Evolutionary conservation across 306 rosid species (phyloP).

Genomic region (Prosopis cineraria): DNA sequence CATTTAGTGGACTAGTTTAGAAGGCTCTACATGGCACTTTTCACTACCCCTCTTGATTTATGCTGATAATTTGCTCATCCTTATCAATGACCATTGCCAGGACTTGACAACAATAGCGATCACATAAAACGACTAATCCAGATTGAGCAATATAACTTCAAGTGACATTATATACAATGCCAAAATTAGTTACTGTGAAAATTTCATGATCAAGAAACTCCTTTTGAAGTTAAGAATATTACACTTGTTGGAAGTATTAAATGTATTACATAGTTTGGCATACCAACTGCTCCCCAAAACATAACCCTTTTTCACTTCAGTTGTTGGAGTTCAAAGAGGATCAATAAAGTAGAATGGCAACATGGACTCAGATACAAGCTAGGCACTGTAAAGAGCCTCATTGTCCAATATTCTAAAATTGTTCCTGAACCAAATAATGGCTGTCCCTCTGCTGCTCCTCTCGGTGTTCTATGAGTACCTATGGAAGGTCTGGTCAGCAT

Average conservation of each 20-base stretch:
- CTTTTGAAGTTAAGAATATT: neutral
- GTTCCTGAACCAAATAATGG: slow-evolving; percentile 92
- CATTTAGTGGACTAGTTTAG: slow-evolving; percentile 3
- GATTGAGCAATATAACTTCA: neutral
- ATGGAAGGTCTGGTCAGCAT: slow-evolving; percentile 49
- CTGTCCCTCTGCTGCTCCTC: slow-evolving; percentile 65
- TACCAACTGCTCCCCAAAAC: too few species aligned
- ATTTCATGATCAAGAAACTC: neutral
- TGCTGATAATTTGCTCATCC: neutral
- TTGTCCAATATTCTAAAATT: slow-evolving; percentile 87
- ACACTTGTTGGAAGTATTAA: too few species aligned
- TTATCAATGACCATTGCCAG: neutral
- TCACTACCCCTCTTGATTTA: neutral
- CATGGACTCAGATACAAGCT: slow-evolving; percentile 65
- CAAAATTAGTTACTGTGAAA: neutral
- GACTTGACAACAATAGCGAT: slow-evolving; percentile 1
- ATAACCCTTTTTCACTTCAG: too few species aligned
- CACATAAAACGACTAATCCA: neutral
- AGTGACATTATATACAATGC: slow-evolving; percentile 5
- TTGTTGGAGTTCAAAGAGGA: too few species aligned
- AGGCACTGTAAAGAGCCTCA: slow-evolving; percentile 74
- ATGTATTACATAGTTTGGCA: too few species aligned
- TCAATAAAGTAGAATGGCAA: slow-evolving; percentile 85
- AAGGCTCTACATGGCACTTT: neutral
- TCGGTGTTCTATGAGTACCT: slow-evolving; percentile 56